Evolutionary conservation across 2,329 filamentous ascomycete species (phyloP), one percentile per base, ranked within the genome.

Genomic region (Coniochaeta sp.): DNA sequence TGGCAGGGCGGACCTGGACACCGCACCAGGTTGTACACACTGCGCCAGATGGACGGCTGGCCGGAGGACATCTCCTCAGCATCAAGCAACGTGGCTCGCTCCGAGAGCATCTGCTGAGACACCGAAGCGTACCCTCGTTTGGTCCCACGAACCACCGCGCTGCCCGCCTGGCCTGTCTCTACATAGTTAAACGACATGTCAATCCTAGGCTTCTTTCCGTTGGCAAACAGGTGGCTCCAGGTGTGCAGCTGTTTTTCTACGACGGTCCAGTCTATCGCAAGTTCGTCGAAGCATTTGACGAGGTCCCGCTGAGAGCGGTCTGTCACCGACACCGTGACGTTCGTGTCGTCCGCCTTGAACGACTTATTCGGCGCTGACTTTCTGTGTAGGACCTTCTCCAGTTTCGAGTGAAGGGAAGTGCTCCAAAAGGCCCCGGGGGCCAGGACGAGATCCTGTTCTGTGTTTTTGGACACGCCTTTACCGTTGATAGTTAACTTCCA

Each of bases 131-230:
- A 49, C 26, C 47, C 47, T 49, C 47, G 24, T 35, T 49, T 49
- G 47, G 47, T 33, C 18, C 47, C 47, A 32, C 47, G 47, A 26
- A 26, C 33, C 30, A 28, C 33, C 24, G 48, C n/a, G 31, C 9
- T 32, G 27, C 48, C 45, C 45, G 45, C 45, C 24, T 62, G 20
- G 27, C 48, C 45, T 24, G 45, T 50, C 24, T 62, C 60, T 56
- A 61, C 47, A 51, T 66, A 67, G 50, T 65, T 64, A 51, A 67
- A 63, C 33, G 56, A 57, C 4, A 66, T 52, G 35, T 57, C 53
- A 5, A 66, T 51, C 51, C 55, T 60, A 7, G 67, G 60, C 54
- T 57, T 63, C 57, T 61, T 65, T 48, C 63, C 62, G 26, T 50
- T 26, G 33, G 53, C 58, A 28, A 65, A 60, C 10, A 58, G 53